Conservation (phyloP, 305 asterid species). For the Solanum hybrid region DNA sequence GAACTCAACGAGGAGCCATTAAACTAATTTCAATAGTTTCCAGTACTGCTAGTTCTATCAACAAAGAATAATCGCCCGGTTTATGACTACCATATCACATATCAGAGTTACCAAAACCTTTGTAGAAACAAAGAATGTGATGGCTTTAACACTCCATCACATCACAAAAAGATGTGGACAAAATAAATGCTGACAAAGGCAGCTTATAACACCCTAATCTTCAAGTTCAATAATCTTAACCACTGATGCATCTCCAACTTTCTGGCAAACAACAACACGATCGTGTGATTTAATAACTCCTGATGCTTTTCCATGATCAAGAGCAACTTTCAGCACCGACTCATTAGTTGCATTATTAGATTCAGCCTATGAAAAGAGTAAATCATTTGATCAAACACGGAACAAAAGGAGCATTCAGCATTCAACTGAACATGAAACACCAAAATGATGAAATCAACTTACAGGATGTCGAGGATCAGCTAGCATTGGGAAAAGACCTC, state of each 20-base stretch:
- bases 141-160: background rate
- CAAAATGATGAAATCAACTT: slow-evolving; percentile 14
- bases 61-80: background rate
- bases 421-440: background rate
- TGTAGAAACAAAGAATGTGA: background rate
- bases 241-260: slow-evolving; percentile 87
- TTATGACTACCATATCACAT: background rate
- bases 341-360: slow-evolving; percentile 49
- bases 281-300: slow-evolving; percentile 64
- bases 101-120: slow-evolving; percentile 1
- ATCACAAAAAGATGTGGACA: background rate
- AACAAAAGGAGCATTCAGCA: background rate
- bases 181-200: background rate
- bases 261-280: slow-evolving; percentile 65
- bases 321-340: slow-evolving; percentile 57
- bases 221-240: slow-evolving; percentile 91
- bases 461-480: slow-evolving; percentile 98
- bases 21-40: background rate
- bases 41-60: background rate
- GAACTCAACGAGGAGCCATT: background rate
- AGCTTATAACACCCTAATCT: slow-evolving; percentile 26
- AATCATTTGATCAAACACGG: background rate
- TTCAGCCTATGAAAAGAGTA: slow-evolving; percentile 40
- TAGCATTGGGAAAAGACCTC: slow-evolving; percentile 90
- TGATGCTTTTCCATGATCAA: slow-evolving; percentile 57